These are phyloP conservation scores for Friedmanniomyces simplex DNA, from an alignment of 495 filamentous ascomycete genomes.

Conservation along the genomic window DNA sequence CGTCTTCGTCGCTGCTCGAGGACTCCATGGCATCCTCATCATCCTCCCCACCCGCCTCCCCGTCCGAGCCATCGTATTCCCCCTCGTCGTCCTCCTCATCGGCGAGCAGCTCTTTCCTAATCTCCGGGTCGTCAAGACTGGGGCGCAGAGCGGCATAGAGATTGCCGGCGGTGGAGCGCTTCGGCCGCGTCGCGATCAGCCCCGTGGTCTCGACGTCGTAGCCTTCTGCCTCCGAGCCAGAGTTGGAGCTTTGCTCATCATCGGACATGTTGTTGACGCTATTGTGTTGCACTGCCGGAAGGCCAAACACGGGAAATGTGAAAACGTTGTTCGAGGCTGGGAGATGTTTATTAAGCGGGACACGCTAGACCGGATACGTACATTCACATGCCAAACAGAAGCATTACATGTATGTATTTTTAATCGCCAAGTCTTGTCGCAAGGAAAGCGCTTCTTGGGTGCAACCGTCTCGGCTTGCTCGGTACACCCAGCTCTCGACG, in stretches of 20 bases:
- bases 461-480: too few species aligned
- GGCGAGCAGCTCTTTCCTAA: conserved; percentile 14
- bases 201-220: conserved; percentile 14
- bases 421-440: neutral
- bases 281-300: too few species aligned
- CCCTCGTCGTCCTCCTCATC: conserved; percentile 19
- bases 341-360: too few species aligned
- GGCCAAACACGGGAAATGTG: too few species aligned
- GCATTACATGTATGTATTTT: neutral
- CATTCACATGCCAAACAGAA: neutral
- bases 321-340: too few species aligned
- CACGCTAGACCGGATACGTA: too few species aligned
- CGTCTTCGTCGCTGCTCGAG: conserved; percentile 63
- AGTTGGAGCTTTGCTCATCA: conserved; percentile 2
- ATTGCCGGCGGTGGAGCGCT: conserved; percentile 17
- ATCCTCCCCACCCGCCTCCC: conserved; percentile 10
- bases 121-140: conserved; percentile 16
- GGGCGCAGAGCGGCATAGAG: conserved; percentile 4
- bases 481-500: too few species aligned
- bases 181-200: conserved; percentile 17
- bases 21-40: conserved; percentile 46
- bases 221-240: conserved; percentile 3
- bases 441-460: too few species aligned
- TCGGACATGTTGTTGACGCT: conserved; percentile 9
- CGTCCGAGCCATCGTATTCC: conserved; percentile 19